Base-by-base conservation (phyloP, 257 asterid species). In the Solanum habrochaites region DNA sequence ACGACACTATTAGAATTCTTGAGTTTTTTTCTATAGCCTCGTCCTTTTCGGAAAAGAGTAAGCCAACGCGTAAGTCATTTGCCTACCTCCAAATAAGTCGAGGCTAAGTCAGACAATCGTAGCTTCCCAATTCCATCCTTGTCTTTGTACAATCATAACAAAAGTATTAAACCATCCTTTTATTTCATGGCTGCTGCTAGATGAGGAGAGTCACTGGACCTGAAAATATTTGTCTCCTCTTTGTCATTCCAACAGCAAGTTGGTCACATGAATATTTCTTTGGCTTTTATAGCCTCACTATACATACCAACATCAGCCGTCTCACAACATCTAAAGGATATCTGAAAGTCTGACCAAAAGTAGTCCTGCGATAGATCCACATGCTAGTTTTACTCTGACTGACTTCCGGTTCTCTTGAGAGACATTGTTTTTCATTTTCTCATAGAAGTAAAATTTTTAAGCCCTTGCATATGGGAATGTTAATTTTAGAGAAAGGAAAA, bases 311-410 rank as follows among this genome's bases (percentile, higher is more conserved):
- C 99, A 96, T 96, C 92, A 94, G 97, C 47, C 98, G 87, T 89
- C 98, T 92, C 52, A 93, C 99, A 2, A 94, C 98, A 80, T 95
- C 96, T 40, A 95, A 95, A 87, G 99, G 99, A 90, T 96, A 96
- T 21, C 98, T 96, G 90, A 94, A 90, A 74, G 98, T 96, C 91
- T 95, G 98, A 71, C 99, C 99, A n/a, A 32, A 32, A 96, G 93
- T 67, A 95, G 90, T 89, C 98, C 98, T 37, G 99, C 98, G 77
- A 95, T 70, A 49, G 99, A 93, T 86, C 98, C 98, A 58, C 98
- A 96, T n/a, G 91, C 95, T 74, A 95, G 98, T 88, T 95, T 95
- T 85, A 95, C 94, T 1, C 95, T 23, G 87, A 95, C 92, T 85
- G 91, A 94, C 89, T 94, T 95, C 89, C 89, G 90, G 91, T 87